Conservation (phyloP, 2,329 filamentous ascomycete species). For the Fusarium nurragi region DNA sequence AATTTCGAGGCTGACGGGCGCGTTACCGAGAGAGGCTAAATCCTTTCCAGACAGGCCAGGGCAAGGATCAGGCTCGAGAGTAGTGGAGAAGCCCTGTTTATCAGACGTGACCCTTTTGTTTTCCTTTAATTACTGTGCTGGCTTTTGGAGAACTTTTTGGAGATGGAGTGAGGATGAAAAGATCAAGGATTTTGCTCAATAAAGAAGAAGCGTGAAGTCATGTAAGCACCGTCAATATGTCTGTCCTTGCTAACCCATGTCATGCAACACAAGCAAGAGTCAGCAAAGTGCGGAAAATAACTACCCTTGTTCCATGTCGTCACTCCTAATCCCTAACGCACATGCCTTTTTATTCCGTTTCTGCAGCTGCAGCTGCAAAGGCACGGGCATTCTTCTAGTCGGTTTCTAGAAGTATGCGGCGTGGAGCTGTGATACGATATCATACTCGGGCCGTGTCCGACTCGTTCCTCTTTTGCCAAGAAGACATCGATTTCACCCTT, state of each 20-base stretch:
- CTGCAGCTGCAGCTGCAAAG: neutral
- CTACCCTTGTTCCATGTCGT: conserved; percentile 29
- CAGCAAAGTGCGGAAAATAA: conserved; percentile 12
- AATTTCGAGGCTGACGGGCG: conserved; percentile 39
- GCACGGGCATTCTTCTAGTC: conserved; percentile 28
- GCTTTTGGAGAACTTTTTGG: conserved; percentile 17
- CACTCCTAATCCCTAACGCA: conserved; percentile 22
- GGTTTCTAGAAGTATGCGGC: conserved; percentile 38
- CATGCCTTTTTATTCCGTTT: neutral
- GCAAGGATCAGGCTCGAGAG: conserved; percentile 12
- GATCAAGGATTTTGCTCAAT: neutral
- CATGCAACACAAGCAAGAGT: conserved; percentile 12
- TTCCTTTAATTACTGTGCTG: neutral
- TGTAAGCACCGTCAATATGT: neutral
- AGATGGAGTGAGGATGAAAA: neutral
- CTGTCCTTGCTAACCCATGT: neutral
- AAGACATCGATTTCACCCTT: neutral
- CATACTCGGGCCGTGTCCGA: conserved; percentile 20
- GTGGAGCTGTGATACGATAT: neutral
- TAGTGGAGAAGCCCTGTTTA: conserved; percentile 18
- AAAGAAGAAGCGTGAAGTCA: neutral
- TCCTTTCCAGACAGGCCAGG: neutral
- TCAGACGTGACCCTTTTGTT: neutral
- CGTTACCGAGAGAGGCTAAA: conserved; percentile 19
- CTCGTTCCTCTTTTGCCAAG: conserved; percentile 15